phyloP scores from a whole-genome alignment of 257 asterid genomes.

The Euphrasia confusa region DNA sequence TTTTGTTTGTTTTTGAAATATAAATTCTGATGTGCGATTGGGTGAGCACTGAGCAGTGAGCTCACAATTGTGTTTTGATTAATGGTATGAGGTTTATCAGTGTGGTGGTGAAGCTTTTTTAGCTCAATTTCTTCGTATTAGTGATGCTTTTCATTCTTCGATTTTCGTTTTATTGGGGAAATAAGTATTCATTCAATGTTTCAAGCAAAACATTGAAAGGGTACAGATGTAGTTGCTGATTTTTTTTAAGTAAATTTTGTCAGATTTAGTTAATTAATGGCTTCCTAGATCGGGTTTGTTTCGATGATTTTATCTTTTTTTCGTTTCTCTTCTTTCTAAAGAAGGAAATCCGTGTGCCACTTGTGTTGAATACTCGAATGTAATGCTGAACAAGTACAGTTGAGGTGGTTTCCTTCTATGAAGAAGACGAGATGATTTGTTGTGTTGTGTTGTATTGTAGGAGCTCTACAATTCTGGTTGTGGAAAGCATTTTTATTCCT shows the following conservation, averaged over 20 bases:
- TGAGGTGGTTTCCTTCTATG: background rate
- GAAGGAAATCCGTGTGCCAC: background rate
- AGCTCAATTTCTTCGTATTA: constrained; percentile 3
- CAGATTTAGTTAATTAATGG: background rate
- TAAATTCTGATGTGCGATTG: constrained; percentile 8
- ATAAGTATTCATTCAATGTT: background rate
- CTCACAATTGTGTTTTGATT: background rate
- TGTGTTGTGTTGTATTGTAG: background rate
- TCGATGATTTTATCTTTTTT: background rate
- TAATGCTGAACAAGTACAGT: background rate
- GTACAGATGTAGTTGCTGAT: background rate
- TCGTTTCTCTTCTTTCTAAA: background rate
- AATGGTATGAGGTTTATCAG: background rate
- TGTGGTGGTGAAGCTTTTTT: constrained; percentile 10
- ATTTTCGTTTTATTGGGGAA: background rate
- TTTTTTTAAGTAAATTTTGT: background rate
- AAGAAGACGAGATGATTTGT: background rate
- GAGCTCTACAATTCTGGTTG: constrained; percentile 4
- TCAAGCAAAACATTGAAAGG: background rate
- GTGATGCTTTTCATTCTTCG: constrained; percentile 7
- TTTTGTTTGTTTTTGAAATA: background rate
- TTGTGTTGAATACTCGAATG: constrained; percentile 1
- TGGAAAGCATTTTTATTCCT: background rate
- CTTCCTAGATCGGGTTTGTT: background rate
- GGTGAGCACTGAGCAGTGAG: background rate